Percentiles rank a stretch among this genome's conserved stretches.
These are phyloP conservation scores for Rhypophila decipiens DNA, from an alignment of 495 filamentous ascomycete genomes.

Conservation along the genomic window DNA sequence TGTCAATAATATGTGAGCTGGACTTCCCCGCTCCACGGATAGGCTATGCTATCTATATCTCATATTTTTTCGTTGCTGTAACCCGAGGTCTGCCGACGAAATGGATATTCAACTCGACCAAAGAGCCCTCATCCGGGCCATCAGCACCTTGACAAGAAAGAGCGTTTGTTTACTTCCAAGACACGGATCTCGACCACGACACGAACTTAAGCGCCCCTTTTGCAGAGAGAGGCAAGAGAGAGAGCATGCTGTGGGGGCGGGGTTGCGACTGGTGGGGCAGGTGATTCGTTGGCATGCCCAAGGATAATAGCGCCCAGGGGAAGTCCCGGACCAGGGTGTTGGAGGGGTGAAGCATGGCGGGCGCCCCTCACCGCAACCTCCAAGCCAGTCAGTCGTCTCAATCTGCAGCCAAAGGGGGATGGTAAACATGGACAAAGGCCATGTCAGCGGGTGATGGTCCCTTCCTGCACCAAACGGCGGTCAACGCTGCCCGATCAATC, in stretches of 20 bases:
- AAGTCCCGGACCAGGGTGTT: neutral
- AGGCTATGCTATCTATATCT: neutral
- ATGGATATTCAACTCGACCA: no score
- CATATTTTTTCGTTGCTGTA: neutral
- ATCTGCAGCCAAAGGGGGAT: conserved; percentile 1
- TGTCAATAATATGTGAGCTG: no score
- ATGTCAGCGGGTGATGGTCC: conserved; percentile 1
- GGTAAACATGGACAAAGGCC: neutral
- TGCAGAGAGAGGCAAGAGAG: no score
- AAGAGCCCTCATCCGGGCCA: neutral
- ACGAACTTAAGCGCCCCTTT: no score
- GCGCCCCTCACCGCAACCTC: neutral
- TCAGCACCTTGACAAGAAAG: neutral
- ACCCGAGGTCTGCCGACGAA: no score
- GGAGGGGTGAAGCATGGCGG: neutral
- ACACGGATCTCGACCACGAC: no score
- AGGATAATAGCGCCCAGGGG: neutral
- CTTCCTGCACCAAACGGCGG: conserved; percentile 10
- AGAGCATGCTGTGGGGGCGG: no score
- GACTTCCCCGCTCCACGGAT: neutral
- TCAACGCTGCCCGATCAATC: conserved; percentile 16
- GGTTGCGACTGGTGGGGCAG: no score
- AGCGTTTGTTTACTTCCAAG: neutral
- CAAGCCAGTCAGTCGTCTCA: neutral
- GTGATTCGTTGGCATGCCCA: neutral